Evolutionary conservation across 371 early-diverging fungal species (phyloP).

Genomic region (Dentiscutata heterogama): DNA sequence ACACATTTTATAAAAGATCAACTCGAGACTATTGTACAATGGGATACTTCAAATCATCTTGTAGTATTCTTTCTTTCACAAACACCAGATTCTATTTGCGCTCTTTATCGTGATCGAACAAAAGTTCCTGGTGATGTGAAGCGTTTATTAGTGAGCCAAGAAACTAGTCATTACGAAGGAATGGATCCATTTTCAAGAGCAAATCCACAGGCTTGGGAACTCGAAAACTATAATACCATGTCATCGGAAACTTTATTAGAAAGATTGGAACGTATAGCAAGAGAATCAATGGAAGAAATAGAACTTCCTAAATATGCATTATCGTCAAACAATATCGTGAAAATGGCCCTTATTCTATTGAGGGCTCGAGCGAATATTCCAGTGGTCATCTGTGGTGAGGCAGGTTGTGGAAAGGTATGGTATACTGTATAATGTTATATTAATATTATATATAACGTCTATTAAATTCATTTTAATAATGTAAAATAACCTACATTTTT

Average conservation of each 20-base stretch:
- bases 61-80: slow-evolving; percentile 36
- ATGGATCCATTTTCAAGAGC: no score
- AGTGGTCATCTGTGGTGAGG: slow-evolving; percentile 30
- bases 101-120: not conserved
- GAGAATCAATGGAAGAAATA: not conserved
- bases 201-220: not conserved
- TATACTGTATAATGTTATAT: no score
- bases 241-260: not conserved
- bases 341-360: slow-evolving; percentile 33
- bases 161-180: no score
- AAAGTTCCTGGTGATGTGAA: slow-evolving; percentile 12
- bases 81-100: not conserved
- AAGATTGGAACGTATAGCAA: slow-evolving; percentile 20
- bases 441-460: no score
- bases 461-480: no score
- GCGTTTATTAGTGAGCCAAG: slow-evolving; percentile 7
- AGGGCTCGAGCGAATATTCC: slow-evolving; percentile 35
- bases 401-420: slow-evolving; percentile 40
- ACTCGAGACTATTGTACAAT: not conserved
- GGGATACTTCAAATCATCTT: slow-evolving; percentile 40
- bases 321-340: slow-evolving; percentile 18
- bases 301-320: slow-evolving; percentile 8
- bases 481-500: no score
- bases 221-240: slow-evolving; percentile 28
- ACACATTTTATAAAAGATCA: not conserved